phyloP scores from a whole-genome alignment of 805 yeast genomes.

The Lipomyces yamanashiensis region DNA sequence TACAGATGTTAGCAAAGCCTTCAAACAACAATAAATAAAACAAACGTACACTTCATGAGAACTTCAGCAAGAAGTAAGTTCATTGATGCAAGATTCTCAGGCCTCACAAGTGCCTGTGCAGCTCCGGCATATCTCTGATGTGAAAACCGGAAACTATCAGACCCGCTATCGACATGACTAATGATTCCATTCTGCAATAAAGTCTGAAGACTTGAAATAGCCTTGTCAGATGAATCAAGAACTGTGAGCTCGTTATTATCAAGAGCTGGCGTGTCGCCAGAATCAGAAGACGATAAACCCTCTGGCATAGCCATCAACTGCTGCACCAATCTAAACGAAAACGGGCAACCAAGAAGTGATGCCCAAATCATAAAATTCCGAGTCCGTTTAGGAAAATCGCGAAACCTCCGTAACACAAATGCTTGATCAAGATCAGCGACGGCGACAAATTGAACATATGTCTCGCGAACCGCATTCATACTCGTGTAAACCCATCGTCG shows the following conservation, averaged over 20 bases:
- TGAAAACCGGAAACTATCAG: slow-evolving; percentile 22
- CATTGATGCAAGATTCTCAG: slow-evolving; percentile 29
- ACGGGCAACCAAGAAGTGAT: slow-evolving; percentile 30
- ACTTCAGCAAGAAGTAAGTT: slow-evolving; percentile 30
- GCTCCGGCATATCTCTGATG: slow-evolving; percentile 23
- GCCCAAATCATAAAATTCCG: slow-evolving; percentile 34
- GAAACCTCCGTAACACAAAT: slow-evolving; percentile 29
- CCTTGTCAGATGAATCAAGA: slow-evolving; percentile 30
- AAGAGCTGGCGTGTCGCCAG: slow-evolving; percentile 16
- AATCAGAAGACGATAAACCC: slow-evolving; percentile 30
- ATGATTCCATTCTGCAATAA: slow-evolving; percentile 28
- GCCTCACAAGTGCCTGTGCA: slow-evolving; percentile 18
- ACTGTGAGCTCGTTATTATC: slow-evolving; percentile 17
- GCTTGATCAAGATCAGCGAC: slow-evolving; percentile 26
- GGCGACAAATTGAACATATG: slow-evolving; percentile 15
- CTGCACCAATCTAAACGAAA: slow-evolving; percentile 32
- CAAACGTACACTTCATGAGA: slow-evolving; percentile 23
- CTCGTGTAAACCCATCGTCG: slow-evolving; percentile 24
- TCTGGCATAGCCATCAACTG: slow-evolving; percentile 21
- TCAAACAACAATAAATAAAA: neutral
- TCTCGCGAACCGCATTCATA: slow-evolving; percentile 10
- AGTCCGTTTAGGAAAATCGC: slow-evolving; percentile 31
- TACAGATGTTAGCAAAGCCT: neutral
- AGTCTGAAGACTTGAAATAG: slow-evolving; percentile 34
- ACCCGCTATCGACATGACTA: slow-evolving; percentile 1